Evolutionary conservation across 352 stramenopile genomes (phyloP), one percentile per base, ranked within the genome.

Genomic region (Aphanomyces cochlioides): DNA sequence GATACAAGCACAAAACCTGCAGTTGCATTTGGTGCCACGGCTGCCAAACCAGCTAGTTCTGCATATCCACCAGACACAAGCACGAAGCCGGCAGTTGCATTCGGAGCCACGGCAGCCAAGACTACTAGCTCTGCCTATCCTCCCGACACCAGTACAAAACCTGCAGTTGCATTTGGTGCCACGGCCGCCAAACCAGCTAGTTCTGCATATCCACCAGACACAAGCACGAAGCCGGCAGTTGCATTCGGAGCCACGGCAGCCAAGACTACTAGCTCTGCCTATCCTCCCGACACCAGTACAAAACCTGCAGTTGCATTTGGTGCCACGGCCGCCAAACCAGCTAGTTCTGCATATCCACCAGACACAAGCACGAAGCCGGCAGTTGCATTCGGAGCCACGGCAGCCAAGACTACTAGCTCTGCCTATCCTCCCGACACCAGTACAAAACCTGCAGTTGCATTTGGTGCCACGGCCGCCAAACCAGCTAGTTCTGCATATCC

Each of bases 1-100:
- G 54, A 61, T 37, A 61, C 54, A 37, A 61, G 54, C 54, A n/a
- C 54, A 7, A 61, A 61, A 40, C 54, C 54, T 41, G 34, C 54
- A 37, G 54, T 61, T 7, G 54, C 54, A 21, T 61, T 61, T 61
- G 54, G 34, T n/a, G 17, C 5, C 5, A 40, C 54, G 10, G 19
- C 54, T 3, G 54, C 54, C 7, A 19, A 17, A 8, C 10, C 50
- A 12, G 2, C 50, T 36, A 28, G 28, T 7, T 61, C 54, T 39
- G 54, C 54, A 19, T 61, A 61, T 37, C 54, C 43, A 50, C 43
- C 43, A n/a, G 43, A 50, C 43, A 50, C 43, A n/a, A 50, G 43
- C 43, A n/a, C 43, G 10, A 50, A 50, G 43, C 43, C 43, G 10
- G 43, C 43, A 12, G 43, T 50, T 12, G 43, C 43, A n/a, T 50